Percentiles rank a stretch among this genome's conserved stretches.
These are phyloP conservation scores for Paramecium caudatum DNA, from an alignment of 73 alveolate species.

Conservation along the genomic window DNA sequence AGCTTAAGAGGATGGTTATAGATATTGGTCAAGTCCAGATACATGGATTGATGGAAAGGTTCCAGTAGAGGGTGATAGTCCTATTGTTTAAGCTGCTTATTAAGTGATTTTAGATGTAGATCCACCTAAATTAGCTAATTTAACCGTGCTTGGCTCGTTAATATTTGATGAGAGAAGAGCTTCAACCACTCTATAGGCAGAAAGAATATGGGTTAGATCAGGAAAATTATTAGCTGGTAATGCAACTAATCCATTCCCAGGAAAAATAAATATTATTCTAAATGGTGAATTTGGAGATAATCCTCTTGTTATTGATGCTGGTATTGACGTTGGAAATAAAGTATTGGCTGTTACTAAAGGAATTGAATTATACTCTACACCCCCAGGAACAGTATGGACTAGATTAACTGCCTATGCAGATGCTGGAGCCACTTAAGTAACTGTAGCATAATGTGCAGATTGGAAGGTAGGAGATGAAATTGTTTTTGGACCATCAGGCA, in stretches of 20 bases:
- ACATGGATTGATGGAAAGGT: slow-evolving; percentile 42
- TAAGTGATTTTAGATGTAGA: slow-evolving; percentile 52
- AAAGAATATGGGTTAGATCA: slow-evolving; percentile 67
- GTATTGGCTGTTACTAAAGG: slow-evolving; percentile 50
- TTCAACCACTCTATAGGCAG: slow-evolving; percentile 47
- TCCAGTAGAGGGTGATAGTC: slow-evolving; percentile 56
- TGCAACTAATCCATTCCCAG: slow-evolving; percentile 70
- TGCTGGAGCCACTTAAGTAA: slow-evolving; percentile 48
- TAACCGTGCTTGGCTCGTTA: slow-evolving; percentile 48
- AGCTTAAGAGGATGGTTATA: slow-evolving; percentile 6
- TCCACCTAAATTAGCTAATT: slow-evolving; percentile 48
- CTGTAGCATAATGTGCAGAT: slow-evolving; percentile 54
- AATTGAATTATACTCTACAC: slow-evolving; percentile 45
- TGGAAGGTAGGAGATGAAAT: slow-evolving; percentile 74
- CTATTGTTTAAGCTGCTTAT: slow-evolving; percentile 14
- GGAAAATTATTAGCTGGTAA: slow-evolving; percentile 72
- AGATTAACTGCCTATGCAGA: slow-evolving; percentile 48
- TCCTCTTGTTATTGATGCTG: slow-evolving; percentile 53
- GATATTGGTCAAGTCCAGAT: slow-evolving; percentile 32
- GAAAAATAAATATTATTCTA: slow-evolving; percentile 2
- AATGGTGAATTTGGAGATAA: slow-evolving; percentile 61
- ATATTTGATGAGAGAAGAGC: slow-evolving; percentile 59
- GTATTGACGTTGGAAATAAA: slow-evolving; percentile 67
- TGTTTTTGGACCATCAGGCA: slow-evolving; percentile 68
- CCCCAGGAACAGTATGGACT: slow-evolving; percentile 67